Evolutionary conservation across 768 basidiomycete species (phyloP), one percentile per base, ranked within the genome.

Genomic region (Sarcodon aspratus): DNA sequence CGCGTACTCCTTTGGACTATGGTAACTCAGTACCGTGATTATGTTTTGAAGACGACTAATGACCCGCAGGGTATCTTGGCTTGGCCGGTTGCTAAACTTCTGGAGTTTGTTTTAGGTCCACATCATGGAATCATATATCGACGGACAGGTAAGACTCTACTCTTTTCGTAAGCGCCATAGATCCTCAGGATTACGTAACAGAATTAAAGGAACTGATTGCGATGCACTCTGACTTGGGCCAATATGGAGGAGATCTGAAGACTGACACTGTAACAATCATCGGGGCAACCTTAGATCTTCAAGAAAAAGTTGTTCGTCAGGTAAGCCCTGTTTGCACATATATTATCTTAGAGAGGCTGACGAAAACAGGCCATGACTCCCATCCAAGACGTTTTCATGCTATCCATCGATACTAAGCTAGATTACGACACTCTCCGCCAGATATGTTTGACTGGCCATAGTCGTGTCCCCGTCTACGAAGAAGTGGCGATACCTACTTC

Each of bases 121-220:
- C 88, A 93, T 62, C 88, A 92, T 59, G 92, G 92, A 18, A 90
- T 94, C 60, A 90, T 94, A 45, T 95, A 94, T 57, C 76, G 91
- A 7, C 76, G 90, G 48, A 78, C 75, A 50, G 78, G 56, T 57
- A 33, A 6, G 46, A 17, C 11, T 7, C 34, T 43, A 1, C 48
- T 31, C 11, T 4, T 1, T 31, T 36, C 11, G 36, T 33, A 7
- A 43, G 7, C 21, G 21, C 9, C 17, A 27, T 33, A 11, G 9
- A 3, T 12, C 3, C 11, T 7, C 32, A 32, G 47, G 51, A 13
- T 38, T 13, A 6, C 18, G 37, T 38, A 13, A 13, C 18, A 38
- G 65, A 95, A 60, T 72, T 95, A 31, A 91, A 93, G 58, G 91
- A 94, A 60, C 68, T 95, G 27, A 92, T 95, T 50, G 88, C 89